These are phyloP conservation scores for Stenogyne calaminthoides DNA, from an alignment of 305 asterid genomes.

Conservation along the genomic window DNA sequence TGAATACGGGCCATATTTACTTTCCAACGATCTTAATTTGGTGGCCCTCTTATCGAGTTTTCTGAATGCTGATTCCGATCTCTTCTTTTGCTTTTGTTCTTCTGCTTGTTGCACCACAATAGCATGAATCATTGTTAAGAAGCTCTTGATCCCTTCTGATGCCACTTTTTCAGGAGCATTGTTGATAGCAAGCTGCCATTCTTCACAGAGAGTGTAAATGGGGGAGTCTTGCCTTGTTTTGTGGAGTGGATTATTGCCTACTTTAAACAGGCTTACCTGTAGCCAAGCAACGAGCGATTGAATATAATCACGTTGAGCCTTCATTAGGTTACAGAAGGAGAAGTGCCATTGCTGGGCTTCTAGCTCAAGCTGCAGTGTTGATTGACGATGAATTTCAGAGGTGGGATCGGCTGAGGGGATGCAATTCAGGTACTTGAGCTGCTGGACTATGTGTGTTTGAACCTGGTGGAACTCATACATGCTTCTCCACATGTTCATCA, in stretches of 20 bases:
- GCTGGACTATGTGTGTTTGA: slow-evolving; percentile 85
- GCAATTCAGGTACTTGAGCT: slow-evolving; percentile 67
- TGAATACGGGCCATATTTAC: slow-evolving; percentile 39
- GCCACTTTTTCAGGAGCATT: slow-evolving; percentile 89
- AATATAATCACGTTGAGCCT: slow-evolving; percentile 73
- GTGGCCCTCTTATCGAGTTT: slow-evolving; percentile 66
- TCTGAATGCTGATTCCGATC: slow-evolving; percentile 58
- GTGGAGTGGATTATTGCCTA: slow-evolving; percentile 51
- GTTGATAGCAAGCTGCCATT: slow-evolving; percentile 82
- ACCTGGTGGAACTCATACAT: slow-evolving; percentile 94
- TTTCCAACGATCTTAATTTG: slow-evolving; percentile 67
- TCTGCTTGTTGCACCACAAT: slow-evolving; percentile 75
- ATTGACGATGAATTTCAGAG: slow-evolving; percentile 81
- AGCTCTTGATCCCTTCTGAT: slow-evolving; percentile 78
- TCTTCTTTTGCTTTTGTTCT: slow-evolving; percentile 80
- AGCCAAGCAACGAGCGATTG: slow-evolving; percentile 89
- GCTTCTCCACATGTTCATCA: slow-evolving; percentile 92
- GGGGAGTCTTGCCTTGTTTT: slow-evolving; percentile 60
- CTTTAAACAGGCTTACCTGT: slow-evolving; percentile 77
- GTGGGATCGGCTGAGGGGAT: slow-evolving; percentile 65
- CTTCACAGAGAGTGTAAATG: slow-evolving; percentile 78
- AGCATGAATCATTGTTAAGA: slow-evolving; percentile 65
- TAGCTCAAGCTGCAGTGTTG: slow-evolving; percentile 88
- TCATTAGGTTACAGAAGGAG: slow-evolving; percentile 77
- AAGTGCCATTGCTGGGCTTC: slow-evolving; percentile 88